Base-by-base conservation (phyloP, 179 eudicot genomes). In the Actinidia arguta region DNA sequence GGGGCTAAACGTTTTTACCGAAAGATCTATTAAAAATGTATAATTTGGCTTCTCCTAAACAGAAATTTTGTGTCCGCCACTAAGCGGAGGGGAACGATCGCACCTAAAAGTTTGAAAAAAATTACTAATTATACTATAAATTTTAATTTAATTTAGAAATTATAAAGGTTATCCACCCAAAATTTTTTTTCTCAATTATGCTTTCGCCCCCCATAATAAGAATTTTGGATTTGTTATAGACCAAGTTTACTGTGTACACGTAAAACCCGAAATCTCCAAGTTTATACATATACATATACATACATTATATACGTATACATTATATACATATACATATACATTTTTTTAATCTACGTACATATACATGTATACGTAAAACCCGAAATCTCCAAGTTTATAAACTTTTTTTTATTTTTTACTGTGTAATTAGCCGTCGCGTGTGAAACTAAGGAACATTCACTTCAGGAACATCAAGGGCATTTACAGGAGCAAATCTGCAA, bases 141-240 rank as follows among this genome's bases (percentile, higher is more conserved):
- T n/a, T n/a, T n/a, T n/a, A n/a, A n/a, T n/a, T n/a, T n/a, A n/a
- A n/a, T n/a, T n/a, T n/a, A n/a, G n/a, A n/a, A n/a, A n/a, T n/a
- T n/a, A n/a, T n/a, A n/a, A n/a, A n/a, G n/a, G n/a, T n/a, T n/a
- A n/a, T n/a, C n/a, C n/a, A n/a, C n/a, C n/a, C n/a, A n/a, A n/a
- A n/a, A n/a, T n/a, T n/a, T n/a, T n/a, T n/a, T n/a, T 24, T n/a
- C n/a, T n/a, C n/a, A n/a, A n/a, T n/a, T n/a, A n/a, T n/a, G n/a
- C n/a, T n/a, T n/a, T n/a, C n/a, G n/a, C n/a, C n/a, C n/a, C n/a
- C n/a, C n/a, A n/a, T n/a, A n/a, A n/a, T n/a, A n/a, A n/a, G n/a
- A n/a, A 77, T 80, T 39, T 71, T 54, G 16, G 56, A 80, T n/a
- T 80, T 10, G 44, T 72, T 78, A 80, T 80, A 12, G 83, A 80